phyloP scores from a whole-genome alignment of 257 asterid genomes.

The Solanum pimpinellifolium region DNA sequence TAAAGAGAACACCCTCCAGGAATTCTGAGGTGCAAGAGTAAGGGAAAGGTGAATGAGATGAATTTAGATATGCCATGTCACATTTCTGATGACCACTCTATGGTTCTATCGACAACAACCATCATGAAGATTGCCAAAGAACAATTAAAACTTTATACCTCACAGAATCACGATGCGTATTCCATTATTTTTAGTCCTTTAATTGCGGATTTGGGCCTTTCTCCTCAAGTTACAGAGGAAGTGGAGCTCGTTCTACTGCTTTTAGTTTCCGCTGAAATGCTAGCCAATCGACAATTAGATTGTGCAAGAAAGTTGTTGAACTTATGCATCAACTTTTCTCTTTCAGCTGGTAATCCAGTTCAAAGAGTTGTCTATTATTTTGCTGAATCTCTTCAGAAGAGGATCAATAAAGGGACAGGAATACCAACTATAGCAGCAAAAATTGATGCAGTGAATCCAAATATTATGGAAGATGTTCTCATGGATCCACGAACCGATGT shows the following conservation, averaged over 20 bases:
- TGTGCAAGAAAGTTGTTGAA: slow-evolving; percentile 14
- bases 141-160: background rate
- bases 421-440: background rate
- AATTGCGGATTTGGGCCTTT: background rate
- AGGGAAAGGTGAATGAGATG: background rate
- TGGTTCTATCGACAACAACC: background rate
- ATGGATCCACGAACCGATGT: background rate
- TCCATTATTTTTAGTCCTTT: background rate
- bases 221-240: slow-evolving; percentile 6
- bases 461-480: slow-evolving; percentile 5
- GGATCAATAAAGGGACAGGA: slow-evolving; percentile 1
- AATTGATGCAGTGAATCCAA: background rate
- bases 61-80: background rate
- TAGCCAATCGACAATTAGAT: slow-evolving; percentile 14
- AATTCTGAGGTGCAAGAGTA: background rate
- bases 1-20: background rate
- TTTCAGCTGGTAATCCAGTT: slow-evolving; percentile 9
- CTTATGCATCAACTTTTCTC: slow-evolving; percentile 5
- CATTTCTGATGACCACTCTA: background rate
- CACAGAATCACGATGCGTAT: background rate
- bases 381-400: slow-evolving; percentile 23
- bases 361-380: slow-evolving; percentile 16
- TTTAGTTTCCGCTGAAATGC: slow-evolving; percentile 11
- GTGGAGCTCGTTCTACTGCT: slow-evolving; percentile 11
- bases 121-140: background rate